Base-by-base conservation (phyloP, 2,329 filamentous ascomycete species). In the Leptographium procerum region DNA sequence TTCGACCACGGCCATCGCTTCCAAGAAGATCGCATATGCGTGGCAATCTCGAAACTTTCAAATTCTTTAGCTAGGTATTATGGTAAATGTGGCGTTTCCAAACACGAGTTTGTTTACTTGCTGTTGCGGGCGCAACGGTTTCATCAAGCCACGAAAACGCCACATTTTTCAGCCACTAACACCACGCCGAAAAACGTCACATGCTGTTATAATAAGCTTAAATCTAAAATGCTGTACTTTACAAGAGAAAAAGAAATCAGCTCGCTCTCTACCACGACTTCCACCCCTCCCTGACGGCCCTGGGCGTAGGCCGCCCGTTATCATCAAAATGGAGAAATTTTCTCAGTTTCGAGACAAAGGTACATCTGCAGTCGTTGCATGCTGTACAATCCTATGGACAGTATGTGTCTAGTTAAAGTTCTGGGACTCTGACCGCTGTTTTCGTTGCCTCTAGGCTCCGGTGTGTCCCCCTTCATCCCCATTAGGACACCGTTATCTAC, bases 381-480 rank as follows among this genome's bases (percentile, higher is more conserved):
- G 51, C 59, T 24, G n/a, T 36, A 26, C 19, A 28, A 31, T 9
- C 22, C 24, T 26, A 24, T 13, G 19, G 4, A 10, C 22, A 26
- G 16, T 26, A 16, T 16, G 13, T 48, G 22, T 26, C 24, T 48
- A 14, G 36, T 43, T 10, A 1, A 26, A 48, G 9, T 36, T 53
- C 2, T 16, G n/a, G 19, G 28, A 31, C 19, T 34, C 24, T 43
- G 40, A 43, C 40, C 40, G 16, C 19, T 26, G 14, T 29, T 55
- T 29, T 55, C 13, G 29, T 14, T 26, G 22, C 34, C 14, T 54
- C 24, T 28, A 97, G 92, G 91, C 64, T 95, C 94, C 64, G 92
- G 94, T 67, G 95, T 99, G 70, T 89, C 94, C 63, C 94, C 94
- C 59, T 99, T 99, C 76, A 86, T 97, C 62, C 91, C 94, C 19